Conservation (phyloP, 106 monocot genomes). For the Ottelia alismoides region DNA sequence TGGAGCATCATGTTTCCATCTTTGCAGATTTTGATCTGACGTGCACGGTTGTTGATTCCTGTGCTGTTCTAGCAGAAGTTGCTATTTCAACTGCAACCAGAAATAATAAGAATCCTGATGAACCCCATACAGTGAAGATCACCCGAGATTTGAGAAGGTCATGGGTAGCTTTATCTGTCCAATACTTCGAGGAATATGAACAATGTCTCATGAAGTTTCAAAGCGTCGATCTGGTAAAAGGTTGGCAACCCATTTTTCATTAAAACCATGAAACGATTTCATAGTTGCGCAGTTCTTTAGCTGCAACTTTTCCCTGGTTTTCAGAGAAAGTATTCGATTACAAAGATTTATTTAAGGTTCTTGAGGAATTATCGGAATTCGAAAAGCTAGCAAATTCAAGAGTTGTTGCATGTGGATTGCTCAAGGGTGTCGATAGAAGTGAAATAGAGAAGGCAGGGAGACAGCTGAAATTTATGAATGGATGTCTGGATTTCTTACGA, state of each 20-base stretch:
- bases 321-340: slow-evolving; percentile 50
- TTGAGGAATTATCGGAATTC: slow-evolving; percentile 61
- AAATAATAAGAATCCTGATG: slow-evolving; percentile 8
- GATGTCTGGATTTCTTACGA: slow-evolving; percentile 48
- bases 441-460: slow-evolving; percentile 75
- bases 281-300: slow-evolving; percentile 34
- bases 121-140: slow-evolving; percentile 8
- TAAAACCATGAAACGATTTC: slow-evolving; percentile 63
- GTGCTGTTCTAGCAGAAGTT: slow-evolving; percentile 83
- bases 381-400: slow-evolving; percentile 79
- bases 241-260: too few relatives aligned
- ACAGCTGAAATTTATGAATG: slow-evolving; percentile 54
- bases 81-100: too few relatives aligned
- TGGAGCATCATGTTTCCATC: slow-evolving; percentile 28
- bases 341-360: slow-evolving; percentile 27
- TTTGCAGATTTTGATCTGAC: slow-evolving; percentile 98
- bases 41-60: slow-evolving; percentile 82
- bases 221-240: too few relatives aligned
- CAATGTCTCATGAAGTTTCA: too few relatives aligned
- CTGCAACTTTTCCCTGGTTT: slow-evolving; percentile 1
- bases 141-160: too few relatives aligned
- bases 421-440: slow-evolving; percentile 58
- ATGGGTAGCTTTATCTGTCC: too few relatives aligned
- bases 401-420: slow-evolving; percentile 55
- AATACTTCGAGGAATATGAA: slow-evolving; percentile 65